Evolutionary conservation across 192 early-diverging fungal genomes (phyloP).

Genomic region (Gonapodya sp.): DNA sequence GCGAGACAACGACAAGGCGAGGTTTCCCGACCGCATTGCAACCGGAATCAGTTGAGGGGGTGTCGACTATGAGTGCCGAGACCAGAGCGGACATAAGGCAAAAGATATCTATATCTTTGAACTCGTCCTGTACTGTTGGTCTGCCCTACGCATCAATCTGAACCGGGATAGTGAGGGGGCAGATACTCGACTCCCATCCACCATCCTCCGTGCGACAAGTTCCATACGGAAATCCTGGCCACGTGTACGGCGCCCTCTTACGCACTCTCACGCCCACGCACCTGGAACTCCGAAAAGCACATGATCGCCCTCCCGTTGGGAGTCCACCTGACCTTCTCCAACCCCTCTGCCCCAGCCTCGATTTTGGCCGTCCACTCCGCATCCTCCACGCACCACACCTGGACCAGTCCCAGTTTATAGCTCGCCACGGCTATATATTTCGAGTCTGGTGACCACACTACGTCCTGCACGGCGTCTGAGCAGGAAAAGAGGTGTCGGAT

Average conservation of each 20-base stretch:
- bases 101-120: too few species aligned
- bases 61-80: too few species aligned
- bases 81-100: too few species aligned
- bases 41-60: too few species aligned
- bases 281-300: conserved; percentile 42
- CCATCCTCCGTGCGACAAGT: too few species aligned
- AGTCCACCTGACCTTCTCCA: conserved; percentile 36
- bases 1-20: too few species aligned
- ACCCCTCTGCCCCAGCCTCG: conserved; percentile 37
- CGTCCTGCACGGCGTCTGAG: conserved; percentile 31
- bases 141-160: too few species aligned
- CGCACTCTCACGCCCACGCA: conserved; percentile 12
- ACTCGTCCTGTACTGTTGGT: too few species aligned
- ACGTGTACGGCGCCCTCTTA: conserved; percentile 15
- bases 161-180: too few species aligned
- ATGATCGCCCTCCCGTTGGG: conserved; percentile 39
- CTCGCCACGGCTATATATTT: conserved; percentile 43
- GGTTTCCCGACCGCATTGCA: too few species aligned
- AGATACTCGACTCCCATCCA: too few species aligned
- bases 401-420: conserved; percentile 29
- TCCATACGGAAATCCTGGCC: too few species aligned
- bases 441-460: conserved; percentile 62
- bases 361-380: conserved; percentile 44
- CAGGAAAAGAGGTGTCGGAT: conserved; percentile 49
- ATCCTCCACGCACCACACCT: conserved; percentile 49